phyloP scores from a whole-genome alignment of 2,329 filamentous ascomycete species.

The Cercospora berteroae region DNA sequence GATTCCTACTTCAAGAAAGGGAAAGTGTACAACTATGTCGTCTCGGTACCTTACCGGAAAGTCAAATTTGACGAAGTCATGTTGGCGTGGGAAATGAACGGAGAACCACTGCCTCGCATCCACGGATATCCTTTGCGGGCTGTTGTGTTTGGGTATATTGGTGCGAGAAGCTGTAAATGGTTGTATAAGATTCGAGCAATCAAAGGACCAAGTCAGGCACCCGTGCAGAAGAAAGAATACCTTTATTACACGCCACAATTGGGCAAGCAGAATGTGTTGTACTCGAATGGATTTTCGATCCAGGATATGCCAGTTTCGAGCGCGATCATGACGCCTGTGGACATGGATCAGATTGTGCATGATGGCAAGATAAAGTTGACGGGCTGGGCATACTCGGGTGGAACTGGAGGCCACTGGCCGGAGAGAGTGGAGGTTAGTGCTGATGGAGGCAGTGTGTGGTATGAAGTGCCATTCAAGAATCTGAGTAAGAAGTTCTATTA shows the following conservation, averaged over 20 bases:
- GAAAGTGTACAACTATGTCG: slow-evolving; percentile 64
- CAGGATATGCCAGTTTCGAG: slow-evolving; percentile 70
- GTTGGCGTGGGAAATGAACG: slow-evolving; percentile 61
- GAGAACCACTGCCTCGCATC: slow-evolving; percentile 59
- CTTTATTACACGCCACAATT: slow-evolving; percentile 67
- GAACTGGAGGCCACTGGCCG: slow-evolving; percentile 45
- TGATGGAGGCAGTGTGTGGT: slow-evolving; percentile 65
- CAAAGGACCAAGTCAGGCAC: slow-evolving; percentile 54
- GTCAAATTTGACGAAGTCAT: slow-evolving; percentile 67
- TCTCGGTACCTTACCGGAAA: slow-evolving; percentile 64
- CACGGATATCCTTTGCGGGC: slow-evolving; percentile 59
- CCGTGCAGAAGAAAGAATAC: slow-evolving; percentile 65
- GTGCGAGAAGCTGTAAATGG: slow-evolving; percentile 69
- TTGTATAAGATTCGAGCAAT: slow-evolving; percentile 63
- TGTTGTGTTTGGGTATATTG: slow-evolving; percentile 59
- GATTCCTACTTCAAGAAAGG: slow-evolving; percentile 72
- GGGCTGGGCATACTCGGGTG: slow-evolving; percentile 47
- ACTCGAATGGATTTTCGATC: slow-evolving; percentile 58
- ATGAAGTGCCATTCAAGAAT: slow-evolving; percentile 59
- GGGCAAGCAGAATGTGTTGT: slow-evolving; percentile 63
- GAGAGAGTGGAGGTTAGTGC: slow-evolving; percentile 62
- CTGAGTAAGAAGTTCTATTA: slow-evolving; percentile 62
- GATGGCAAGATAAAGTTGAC: slow-evolving; percentile 57
- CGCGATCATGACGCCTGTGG: slow-evolving; percentile 64
- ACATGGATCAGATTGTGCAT: slow-evolving; percentile 61